Evolutionary conservation across 1,139 yeast genomes (phyloP).

Genomic region (Geotrichum candidum): DNA sequence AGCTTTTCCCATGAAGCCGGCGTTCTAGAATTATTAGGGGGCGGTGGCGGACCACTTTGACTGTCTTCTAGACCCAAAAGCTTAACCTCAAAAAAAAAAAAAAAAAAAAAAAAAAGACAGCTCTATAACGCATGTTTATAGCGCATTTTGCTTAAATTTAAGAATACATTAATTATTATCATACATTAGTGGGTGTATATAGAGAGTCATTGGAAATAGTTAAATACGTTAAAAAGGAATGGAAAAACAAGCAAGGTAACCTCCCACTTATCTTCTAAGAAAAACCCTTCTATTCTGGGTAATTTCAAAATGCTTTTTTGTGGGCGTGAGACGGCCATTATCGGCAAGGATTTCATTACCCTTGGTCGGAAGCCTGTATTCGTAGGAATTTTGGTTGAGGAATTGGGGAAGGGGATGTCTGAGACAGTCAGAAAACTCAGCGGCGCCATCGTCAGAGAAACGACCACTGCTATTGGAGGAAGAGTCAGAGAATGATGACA

Average conservation of each 20-base stretch:
- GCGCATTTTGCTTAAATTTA: neutral
- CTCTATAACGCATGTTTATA: neutral
- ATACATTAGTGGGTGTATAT: neutral
- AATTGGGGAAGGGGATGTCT: slow-evolving; percentile 4
- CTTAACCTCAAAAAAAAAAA: neutral
- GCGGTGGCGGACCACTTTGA: no score
- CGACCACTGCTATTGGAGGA: slow-evolving; percentile 4
- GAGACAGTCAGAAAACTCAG: slow-evolving; percentile 1
- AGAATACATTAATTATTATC: neutral
- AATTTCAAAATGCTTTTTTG: neutral
- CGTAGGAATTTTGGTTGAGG: neutral
- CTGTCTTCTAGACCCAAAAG: no score
- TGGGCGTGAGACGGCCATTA: neutral
- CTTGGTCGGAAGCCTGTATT: neutral
- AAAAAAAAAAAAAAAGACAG: neutral
- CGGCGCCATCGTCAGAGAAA: slow-evolving; percentile 3
- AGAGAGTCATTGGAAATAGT: neutral
- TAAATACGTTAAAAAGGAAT: neutral
- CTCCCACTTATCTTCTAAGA: neutral
- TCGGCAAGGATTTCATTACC: neutral
- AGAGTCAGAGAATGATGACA: slow-evolving; percentile 9
- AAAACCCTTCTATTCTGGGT: neutral
- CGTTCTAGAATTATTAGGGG: no score
- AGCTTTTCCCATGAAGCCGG: neutral
- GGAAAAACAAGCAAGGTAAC: neutral